Conservation (phyloP, 2,329 filamentous ascomycete genomes). For the Ophiocordyceps australis region DNA sequence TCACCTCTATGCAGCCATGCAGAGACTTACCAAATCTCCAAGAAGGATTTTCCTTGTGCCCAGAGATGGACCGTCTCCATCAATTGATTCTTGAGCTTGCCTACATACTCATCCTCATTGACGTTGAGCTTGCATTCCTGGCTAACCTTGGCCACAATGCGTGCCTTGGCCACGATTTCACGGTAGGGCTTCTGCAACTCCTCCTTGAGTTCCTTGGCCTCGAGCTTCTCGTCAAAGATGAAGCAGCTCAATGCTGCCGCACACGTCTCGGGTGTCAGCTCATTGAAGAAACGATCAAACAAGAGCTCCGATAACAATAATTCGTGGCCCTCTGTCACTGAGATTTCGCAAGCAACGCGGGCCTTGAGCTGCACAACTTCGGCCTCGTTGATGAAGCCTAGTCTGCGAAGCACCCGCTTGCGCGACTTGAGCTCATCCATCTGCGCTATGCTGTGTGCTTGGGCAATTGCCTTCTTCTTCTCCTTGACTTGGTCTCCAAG, state of each 20-base stretch:
- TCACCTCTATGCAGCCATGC: too few relatives aligned
- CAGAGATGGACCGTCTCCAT: conserved; percentile 94
- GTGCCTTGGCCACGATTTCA: conserved; percentile 74
- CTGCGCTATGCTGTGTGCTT: conserved; percentile 76
- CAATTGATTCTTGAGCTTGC: conserved; percentile 79
- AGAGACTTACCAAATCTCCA: conserved; percentile 73
- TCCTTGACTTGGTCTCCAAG: conserved; percentile 66
- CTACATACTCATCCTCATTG: conserved; percentile 89
- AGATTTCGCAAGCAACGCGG: conserved; percentile 93
- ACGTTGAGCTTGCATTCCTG: conserved; percentile 84
- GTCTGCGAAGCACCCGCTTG: conserved; percentile 82
- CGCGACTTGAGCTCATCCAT: conserved; percentile 91
- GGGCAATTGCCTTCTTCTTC: conserved; percentile 71
- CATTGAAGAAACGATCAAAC: conserved; percentile 97
- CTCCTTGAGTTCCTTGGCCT: conserved; percentile 60
- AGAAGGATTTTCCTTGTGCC: conserved; percentile 79
- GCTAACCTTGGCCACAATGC: conserved; percentile 80
- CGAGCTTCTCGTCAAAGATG: conserved; percentile 92
- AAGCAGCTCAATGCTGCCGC: conserved; percentile 82
- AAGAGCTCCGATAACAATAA: conserved; percentile 82
- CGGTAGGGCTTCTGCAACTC: conserved; percentile 73
- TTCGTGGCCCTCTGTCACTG: conserved; percentile 78
- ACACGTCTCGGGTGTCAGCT: conserved; percentile 71
- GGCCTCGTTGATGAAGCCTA: conserved; percentile 88
- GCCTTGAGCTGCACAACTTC: conserved; percentile 96